Conservation (phyloP, 768 basidiomycete genomes). For the Mrakia hoshinonis region DNA sequence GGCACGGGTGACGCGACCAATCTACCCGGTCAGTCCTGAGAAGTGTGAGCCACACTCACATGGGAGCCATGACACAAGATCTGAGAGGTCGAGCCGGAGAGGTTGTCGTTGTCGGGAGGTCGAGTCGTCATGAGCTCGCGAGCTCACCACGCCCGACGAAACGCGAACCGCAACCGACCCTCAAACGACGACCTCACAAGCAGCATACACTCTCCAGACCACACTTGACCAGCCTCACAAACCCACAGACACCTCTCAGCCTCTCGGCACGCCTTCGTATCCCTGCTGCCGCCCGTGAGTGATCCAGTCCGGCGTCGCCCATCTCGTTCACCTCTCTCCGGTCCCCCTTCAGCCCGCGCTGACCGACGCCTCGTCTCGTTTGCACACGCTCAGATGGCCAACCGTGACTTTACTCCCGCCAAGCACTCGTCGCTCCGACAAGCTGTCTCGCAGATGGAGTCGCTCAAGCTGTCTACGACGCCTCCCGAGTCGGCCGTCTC, state of each 20-base stretch:
- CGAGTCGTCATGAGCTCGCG: constrained; percentile 8
- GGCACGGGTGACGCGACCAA: no score
- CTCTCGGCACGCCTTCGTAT: not conserved
- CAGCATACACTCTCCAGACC: no score
- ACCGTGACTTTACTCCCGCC: constrained; percentile 21
- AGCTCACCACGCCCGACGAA: not conserved
- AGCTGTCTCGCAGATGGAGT: constrained; percentile 25
- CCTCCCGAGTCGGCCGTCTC: constrained; percentile 12
- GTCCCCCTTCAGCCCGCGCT: not conserved
- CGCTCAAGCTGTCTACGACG: constrained; percentile 9
- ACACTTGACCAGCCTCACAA: not conserved
- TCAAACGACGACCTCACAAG: not conserved
- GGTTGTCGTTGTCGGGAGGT: not conserved
- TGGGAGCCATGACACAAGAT: not conserved
- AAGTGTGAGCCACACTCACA: no score
- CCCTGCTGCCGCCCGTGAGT: no score
- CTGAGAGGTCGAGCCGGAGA: not conserved
- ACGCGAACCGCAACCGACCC: not conserved
- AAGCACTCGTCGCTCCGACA: constrained; percentile 23
- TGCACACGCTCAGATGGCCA: constrained; percentile 6
- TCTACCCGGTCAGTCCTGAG: no score
- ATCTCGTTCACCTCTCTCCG: not conserved
- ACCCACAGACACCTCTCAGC: no score
- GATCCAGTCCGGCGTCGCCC: no score
- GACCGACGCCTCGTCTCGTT: not conserved